phyloP scores from a whole-genome alignment of 2,329 filamentous ascomycete species.

The Blastomyces percursus region DNA sequence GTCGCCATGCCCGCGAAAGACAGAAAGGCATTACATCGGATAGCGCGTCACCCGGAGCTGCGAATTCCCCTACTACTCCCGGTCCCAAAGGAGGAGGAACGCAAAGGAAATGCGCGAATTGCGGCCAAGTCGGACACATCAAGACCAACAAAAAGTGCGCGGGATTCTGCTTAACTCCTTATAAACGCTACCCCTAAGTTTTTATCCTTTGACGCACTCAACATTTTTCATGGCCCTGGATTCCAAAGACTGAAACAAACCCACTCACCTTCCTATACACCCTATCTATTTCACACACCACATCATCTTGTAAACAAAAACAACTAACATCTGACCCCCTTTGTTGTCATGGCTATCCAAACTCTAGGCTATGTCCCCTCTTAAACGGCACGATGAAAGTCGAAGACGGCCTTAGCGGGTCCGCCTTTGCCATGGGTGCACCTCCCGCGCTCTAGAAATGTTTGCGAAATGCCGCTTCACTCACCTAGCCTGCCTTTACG shows the following conservation, averaged over 20 bases:
- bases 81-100: constrained; percentile 53
- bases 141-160: constrained; percentile 95
- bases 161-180: constrained; percentile 4
- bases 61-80: constrained; percentile 34
- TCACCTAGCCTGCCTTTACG: background rate
- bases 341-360: constrained; percentile 9
- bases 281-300: background rate
- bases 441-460: constrained; percentile 21
- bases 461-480: background rate
- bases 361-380: constrained; percentile 61
- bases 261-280: background rate
- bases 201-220: constrained; percentile 13
- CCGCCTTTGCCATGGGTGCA: constrained; percentile 39
- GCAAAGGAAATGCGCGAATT: constrained; percentile 88
- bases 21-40: constrained; percentile 54
- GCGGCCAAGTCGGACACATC: constrained; percentile 92
- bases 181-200: constrained; percentile 2
- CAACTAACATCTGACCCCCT: constrained; percentile 3
- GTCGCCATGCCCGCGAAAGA: constrained; percentile 79
- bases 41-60: constrained; percentile 34
- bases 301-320: background rate
- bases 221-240: constrained; percentile 8
- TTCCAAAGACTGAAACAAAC: background rate
- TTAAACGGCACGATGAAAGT: constrained; percentile 70
- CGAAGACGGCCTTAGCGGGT: constrained; percentile 36